Conservation (phyloP, 2,329 filamentous ascomycete genomes). For the Pyrenophora seminiperda region DNA sequence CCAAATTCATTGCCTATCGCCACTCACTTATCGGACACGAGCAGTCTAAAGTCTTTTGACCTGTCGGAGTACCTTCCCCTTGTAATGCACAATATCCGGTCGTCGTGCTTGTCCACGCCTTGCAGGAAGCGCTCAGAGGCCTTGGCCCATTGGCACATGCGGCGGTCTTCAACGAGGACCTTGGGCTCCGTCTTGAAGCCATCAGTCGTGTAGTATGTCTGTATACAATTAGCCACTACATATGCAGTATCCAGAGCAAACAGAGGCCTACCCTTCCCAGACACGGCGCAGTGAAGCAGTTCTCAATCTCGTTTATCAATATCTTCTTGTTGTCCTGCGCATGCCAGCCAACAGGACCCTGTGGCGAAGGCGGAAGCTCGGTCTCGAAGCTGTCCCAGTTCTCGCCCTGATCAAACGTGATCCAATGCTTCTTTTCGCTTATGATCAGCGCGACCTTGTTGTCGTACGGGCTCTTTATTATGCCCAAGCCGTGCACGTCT, state of each 20-base stretch:
- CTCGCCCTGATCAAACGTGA: slow-evolving; percentile 81
- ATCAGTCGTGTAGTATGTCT: slow-evolving; percentile 77
- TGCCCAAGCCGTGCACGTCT: slow-evolving; percentile 63
- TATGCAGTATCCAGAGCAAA: no score
- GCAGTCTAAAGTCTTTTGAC: slow-evolving; percentile 74
- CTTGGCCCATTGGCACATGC: slow-evolving; percentile 87
- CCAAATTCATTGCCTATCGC: not conserved
- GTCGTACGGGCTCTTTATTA: slow-evolving; percentile 81
- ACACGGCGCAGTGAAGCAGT: slow-evolving; percentile 48
- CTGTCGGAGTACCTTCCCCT: slow-evolving; percentile 72
- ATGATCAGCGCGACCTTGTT: slow-evolving; percentile 79
- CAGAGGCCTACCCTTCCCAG: slow-evolving; percentile 56
- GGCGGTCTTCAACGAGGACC: slow-evolving; percentile 68
- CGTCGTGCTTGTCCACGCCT: slow-evolving; percentile 66
- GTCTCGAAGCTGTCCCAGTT: slow-evolving; percentile 78
- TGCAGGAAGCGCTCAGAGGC: slow-evolving; percentile 74
- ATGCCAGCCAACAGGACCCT: slow-evolving; percentile 75
- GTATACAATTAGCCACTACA: slow-evolving; percentile 16
- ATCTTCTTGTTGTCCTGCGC: slow-evolving; percentile 82
- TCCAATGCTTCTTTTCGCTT: slow-evolving; percentile 75
- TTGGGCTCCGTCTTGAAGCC: slow-evolving; percentile 75
- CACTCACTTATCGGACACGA: slow-evolving; percentile 72
- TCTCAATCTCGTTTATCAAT: slow-evolving; percentile 68
- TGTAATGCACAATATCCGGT: slow-evolving; percentile 80
- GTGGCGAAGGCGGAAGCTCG: slow-evolving; percentile 57